Evolutionary conservation across 176 grass and related monocot genomes (phyloP).

Genomic region (Echinochloa phyllopogon): DNA sequence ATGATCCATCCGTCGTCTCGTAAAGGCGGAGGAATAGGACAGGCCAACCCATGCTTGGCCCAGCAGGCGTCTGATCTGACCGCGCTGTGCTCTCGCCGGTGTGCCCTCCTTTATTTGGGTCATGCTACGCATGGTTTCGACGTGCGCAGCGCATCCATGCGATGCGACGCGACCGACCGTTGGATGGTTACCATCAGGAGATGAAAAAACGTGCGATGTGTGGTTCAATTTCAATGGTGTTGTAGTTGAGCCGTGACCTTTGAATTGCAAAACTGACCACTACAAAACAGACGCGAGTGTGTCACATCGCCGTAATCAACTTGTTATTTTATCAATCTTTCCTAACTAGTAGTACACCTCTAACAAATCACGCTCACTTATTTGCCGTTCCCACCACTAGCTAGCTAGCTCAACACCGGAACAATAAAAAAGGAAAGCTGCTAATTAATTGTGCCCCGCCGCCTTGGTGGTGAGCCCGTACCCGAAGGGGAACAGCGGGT

Average conservation of each 20-base stretch:
- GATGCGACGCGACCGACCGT: too few relatives aligned
- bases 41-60: neutral
- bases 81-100: too few relatives aligned
- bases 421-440: neutral
- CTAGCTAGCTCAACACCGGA: neutral
- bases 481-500: conserved; percentile 73
- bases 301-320: neutral
- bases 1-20: neutral
- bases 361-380: neutral
- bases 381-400: neutral
- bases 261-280: neutral
- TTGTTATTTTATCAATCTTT: neutral
- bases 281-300: neutral
- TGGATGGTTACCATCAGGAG: too few relatives aligned
- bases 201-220: too few relatives aligned
- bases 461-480: conserved; percentile 69
- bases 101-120: too few relatives aligned
- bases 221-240: too few relatives aligned
- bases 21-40: neutral
- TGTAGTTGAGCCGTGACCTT: neutral
- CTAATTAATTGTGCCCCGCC: neutral
- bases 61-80: neutral
- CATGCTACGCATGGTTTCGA: too few relatives aligned
- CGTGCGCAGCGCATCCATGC: too few relatives aligned
- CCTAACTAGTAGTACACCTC: neutral